These are phyloP conservation scores for Ceratocystis albifundus DNA, from an alignment of 2,329 filamentous ascomycete genomes.

Conservation along the genomic window DNA sequence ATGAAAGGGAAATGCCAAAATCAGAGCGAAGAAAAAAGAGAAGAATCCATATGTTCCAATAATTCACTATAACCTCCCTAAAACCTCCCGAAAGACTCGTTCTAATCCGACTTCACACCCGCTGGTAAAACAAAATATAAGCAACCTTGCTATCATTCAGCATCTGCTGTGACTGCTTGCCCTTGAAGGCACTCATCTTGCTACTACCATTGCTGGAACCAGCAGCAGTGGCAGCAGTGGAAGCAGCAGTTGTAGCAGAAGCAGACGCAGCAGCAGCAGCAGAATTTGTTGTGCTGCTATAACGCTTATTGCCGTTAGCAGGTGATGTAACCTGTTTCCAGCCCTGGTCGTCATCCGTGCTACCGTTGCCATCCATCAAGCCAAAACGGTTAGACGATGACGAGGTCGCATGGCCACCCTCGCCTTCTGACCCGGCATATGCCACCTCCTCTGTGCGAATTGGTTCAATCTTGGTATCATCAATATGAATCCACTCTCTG, in stretches of 20 bases:
- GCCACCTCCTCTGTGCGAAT: conserved; percentile 82
- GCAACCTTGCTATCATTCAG: conserved; percentile 93
- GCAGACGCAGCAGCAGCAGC: conserved; percentile 14
- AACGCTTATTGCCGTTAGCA: conserved; percentile 56
- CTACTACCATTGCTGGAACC: conserved; percentile 28
- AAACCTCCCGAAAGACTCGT: background rate
- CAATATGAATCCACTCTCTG: conserved; percentile 90
- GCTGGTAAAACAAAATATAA: conserved; percentile 91
- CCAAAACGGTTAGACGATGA: conserved; percentile 60
- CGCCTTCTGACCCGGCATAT: conserved; percentile 61
- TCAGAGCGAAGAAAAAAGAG: background rate
- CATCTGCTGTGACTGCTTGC: conserved; percentile 48
- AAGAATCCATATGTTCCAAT: conserved; percentile 4
- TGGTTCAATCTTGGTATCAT: conserved; percentile 81
- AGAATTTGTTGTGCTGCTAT: conserved; percentile 58
- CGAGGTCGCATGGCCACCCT: conserved; percentile 10
- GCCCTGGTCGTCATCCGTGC: conserved; percentile 53
- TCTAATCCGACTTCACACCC: conserved; percentile 37
- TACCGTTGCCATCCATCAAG: conserved; percentile 49
- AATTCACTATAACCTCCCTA: conserved; percentile 4
- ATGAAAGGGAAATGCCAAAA: background rate
- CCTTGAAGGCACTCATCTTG: conserved; percentile 38
- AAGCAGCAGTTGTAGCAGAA: background rate
- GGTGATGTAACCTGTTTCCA: conserved; percentile 70
- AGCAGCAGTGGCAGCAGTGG: background rate